Evolutionary conservation across 2,329 filamentous ascomycete genomes (phyloP), one percentile per base, ranked within the genome.

Genomic region (Hypoxylon sp.): DNA sequence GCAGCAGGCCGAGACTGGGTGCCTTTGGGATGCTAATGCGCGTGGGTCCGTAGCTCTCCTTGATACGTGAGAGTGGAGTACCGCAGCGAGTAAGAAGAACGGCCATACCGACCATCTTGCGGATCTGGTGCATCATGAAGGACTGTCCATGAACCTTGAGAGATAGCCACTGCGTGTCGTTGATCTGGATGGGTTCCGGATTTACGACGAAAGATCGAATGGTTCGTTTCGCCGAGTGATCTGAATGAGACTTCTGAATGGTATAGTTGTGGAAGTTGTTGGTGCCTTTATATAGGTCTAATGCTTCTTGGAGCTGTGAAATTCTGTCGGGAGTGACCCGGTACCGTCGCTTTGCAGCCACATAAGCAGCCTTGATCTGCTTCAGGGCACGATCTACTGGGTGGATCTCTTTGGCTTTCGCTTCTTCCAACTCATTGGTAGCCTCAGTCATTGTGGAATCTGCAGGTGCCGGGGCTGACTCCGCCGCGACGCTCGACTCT

Each of bases 121-220:
- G 91, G 80, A 99, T 99, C 83, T 99, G 96, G 81, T 99, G 96
- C 96, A 99, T 99, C 96, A 99, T 99, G 86, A 99, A 99, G 77
- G 92, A 95, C 81, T 99, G 96, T 0, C 96, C 96, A 80, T 99
- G 96, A 24, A 99, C 94, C 79, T 97, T 97, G 72, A 98, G 85
- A 47, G 92, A 96, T 3, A 99, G 85, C 96, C 96, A 99, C 83
- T 99, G 92, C 1, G 94, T 98, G 77, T 95, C 90, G 79, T 93
- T 89, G 80, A 97, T 97, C 77, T 94, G 89, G 76, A 97, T 91
- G 0, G 94, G 94, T 56, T 87, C 84, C 2, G 84, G 83, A 79
- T 94, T 92, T 64, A 94, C 91, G 39, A 91, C 85, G 83, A 99
- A 99, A 2, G 93, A 96, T 79, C 94, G 96, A 84, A 99, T 99